Conservation (phyloP, 176 grass and related monocot species). For the Oryza rufipogon region DNA sequence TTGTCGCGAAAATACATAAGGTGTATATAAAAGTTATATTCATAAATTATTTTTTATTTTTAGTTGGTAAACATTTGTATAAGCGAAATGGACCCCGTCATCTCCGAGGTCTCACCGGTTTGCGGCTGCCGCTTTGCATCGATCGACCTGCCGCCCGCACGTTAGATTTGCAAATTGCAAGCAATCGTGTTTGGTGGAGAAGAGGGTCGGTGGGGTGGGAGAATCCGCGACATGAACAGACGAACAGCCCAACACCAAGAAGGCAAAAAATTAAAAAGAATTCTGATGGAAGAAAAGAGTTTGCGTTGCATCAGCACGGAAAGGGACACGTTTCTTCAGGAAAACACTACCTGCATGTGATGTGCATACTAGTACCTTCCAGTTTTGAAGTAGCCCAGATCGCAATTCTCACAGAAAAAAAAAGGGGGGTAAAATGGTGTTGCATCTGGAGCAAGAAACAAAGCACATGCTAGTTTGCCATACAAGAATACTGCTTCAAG, state of each 20-base stretch:
- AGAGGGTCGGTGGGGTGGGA: slow-evolving; percentile 11
- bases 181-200: slow-evolving; percentile 31
- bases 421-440: background rate
- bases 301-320: slow-evolving; percentile 38
- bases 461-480: background rate
- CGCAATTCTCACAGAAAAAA: background rate
- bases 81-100: too few species aligned
- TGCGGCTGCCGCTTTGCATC: background rate
- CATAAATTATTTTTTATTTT: too few species aligned
- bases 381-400: background rate
- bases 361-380: background rate
- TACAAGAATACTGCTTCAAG: background rate
- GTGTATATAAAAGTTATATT: too few species aligned
- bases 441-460: background rate
- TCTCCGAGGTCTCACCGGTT: background rate
- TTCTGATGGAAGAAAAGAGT: background rate
- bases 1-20: too few species aligned
- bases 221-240: slow-evolving; percentile 37
- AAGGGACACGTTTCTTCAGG: slow-evolving; percentile 20
- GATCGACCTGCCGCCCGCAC: background rate
- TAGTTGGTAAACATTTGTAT: too few species aligned
- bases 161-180: background rate
- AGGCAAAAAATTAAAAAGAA: background rate
- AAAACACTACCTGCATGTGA: slow-evolving; percentile 1
- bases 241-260: background rate